Conservation (phyloP, 306 rosid genomes). For the Chamaecrista fasciculata region DNA sequence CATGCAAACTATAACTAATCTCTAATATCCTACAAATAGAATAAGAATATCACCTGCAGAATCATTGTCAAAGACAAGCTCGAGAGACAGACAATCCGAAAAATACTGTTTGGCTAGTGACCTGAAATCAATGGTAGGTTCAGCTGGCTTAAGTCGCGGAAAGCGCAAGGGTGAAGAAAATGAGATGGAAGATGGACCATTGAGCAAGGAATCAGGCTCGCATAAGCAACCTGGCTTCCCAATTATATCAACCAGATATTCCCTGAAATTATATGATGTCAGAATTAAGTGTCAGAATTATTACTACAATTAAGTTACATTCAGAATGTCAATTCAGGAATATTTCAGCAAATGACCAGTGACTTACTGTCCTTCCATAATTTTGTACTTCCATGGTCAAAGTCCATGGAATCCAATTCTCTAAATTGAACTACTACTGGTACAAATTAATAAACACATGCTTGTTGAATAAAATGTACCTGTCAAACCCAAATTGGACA, state of each 20-base stretch:
- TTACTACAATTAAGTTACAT: conserved; percentile 15
- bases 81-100: conserved; percentile 71
- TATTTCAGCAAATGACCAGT: conserved; percentile 15
- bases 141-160: conserved; percentile 81
- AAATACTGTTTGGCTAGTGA: conserved; percentile 92
- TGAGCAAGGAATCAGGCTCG: conserved; percentile 95
- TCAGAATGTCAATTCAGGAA: conserved; percentile 17
- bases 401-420: conserved; percentile 23
- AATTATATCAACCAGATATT: conserved; percentile 84
- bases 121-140: conserved; percentile 76
- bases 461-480: conserved; percentile 42
- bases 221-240: conserved; percentile 80
- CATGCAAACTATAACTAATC: conserved; percentile 10
- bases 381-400: conserved; percentile 15
- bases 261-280: conserved; percentile 55
- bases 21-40: conserved; percentile 13
- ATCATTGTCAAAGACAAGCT: conserved; percentile 78
- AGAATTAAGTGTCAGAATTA: conserved; percentile 33
- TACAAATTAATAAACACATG: conserved; percentile 15
- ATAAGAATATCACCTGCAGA: conserved; percentile 64
- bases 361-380: background rate
- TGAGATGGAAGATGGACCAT: conserved; percentile 97
- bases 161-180: conserved; percentile 95
- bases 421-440: conserved; percentile 16
- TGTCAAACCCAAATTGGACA: conserved; percentile 80